Percentiles rank a stretch among this genome's conserved stretches.
Evolutionary conservation across 2,329 filamentous ascomycete species (phyloP).

Genomic region (Daldinia sp.): DNA sequence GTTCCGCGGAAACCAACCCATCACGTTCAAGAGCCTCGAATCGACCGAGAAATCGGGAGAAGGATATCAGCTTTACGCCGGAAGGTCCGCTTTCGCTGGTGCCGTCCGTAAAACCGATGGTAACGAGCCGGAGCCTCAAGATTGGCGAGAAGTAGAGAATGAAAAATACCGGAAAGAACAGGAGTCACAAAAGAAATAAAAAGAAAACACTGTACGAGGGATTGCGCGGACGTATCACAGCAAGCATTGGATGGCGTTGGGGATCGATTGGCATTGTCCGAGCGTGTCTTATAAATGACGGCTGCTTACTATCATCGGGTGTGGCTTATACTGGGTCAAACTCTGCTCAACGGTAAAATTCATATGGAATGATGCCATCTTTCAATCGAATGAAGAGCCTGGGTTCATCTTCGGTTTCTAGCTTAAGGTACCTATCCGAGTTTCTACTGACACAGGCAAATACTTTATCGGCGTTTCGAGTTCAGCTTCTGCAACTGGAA

Average conservation of each 20-base stretch:
- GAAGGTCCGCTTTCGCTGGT: conserved; percentile 75
- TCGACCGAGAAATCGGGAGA: conserved; percentile 69
- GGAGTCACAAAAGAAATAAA: conserved; percentile 47
- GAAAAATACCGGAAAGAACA: conserved; percentile 65
- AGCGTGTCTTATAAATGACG: conserved; percentile 21
- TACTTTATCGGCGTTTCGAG: neutral
- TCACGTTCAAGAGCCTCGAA: conserved; percentile 72
- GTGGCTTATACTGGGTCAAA: conserved; percentile 9
- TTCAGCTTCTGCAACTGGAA: neutral
- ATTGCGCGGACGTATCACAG: conserved; percentile 15
- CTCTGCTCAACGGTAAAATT: conserved; percentile 11
- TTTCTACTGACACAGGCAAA: conserved; percentile 1
- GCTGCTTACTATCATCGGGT: conserved; percentile 16
- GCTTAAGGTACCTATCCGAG: neutral
- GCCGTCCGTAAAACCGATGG: conserved; percentile 74
- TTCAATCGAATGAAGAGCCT: neutral
- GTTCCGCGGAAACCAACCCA: conserved; percentile 92
- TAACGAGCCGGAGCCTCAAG: conserved; percentile 70
- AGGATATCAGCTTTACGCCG: conserved; percentile 82
- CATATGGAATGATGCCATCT: neutral
- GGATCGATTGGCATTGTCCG: conserved; percentile 30
- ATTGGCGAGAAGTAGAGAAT: conserved; percentile 75
- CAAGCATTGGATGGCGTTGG: conserved; percentile 50
- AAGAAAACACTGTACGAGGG: conserved; percentile 26
- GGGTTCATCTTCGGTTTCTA: neutral